Evolutionary conservation across 1,139 yeast genomes (phyloP).

Genomic region (Scheffersomyces insectosa): DNA sequence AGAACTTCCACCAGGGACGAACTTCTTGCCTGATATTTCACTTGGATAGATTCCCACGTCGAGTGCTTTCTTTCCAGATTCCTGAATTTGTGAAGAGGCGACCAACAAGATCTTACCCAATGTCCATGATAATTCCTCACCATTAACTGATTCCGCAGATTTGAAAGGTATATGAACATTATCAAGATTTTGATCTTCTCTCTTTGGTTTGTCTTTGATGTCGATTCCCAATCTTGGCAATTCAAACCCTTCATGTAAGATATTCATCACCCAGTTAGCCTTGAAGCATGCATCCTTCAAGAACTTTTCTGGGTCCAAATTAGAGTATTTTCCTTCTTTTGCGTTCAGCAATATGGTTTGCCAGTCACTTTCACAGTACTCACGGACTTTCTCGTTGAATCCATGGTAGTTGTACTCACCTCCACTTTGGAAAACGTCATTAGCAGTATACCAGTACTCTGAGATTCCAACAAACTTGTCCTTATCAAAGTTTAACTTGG

Average conservation of each 20-base stretch:
- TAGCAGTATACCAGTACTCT: conserved; percentile 85
- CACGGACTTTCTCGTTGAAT: conserved; percentile 60
- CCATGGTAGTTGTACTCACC: conserved; percentile 69
- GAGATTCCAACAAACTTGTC: conserved; percentile 79
- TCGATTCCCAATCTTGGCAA: conserved; percentile 65
- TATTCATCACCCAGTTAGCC: conserved; percentile 78
- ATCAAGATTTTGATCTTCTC: conserved; percentile 20
- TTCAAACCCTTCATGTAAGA: conserved; percentile 77
- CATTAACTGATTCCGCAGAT: conserved; percentile 59
- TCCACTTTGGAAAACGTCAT: conserved; percentile 75
- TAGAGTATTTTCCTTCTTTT: conserved; percentile 52
- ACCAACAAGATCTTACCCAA: conserved; percentile 59
- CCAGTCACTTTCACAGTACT: conserved; percentile 73
- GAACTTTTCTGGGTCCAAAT: conserved; percentile 44
- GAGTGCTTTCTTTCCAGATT: conserved; percentile 18
- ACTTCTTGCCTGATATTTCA: conserved; percentile 40
- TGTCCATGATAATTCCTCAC: conserved; percentile 68
- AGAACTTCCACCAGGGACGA: conserved; percentile 37
- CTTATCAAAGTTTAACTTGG: conserved; percentile 63
- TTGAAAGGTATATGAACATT: conserved; percentile 55
- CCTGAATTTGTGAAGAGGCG: conserved; percentile 54
- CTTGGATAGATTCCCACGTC: conserved; percentile 59
- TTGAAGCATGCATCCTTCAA: conserved; percentile 74
- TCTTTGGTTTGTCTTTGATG: conserved; percentile 19
- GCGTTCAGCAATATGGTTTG: conserved; percentile 47